phyloP scores from a whole-genome alignment of 768 basidiomycete species.

The Amanita exitialis region DNA sequence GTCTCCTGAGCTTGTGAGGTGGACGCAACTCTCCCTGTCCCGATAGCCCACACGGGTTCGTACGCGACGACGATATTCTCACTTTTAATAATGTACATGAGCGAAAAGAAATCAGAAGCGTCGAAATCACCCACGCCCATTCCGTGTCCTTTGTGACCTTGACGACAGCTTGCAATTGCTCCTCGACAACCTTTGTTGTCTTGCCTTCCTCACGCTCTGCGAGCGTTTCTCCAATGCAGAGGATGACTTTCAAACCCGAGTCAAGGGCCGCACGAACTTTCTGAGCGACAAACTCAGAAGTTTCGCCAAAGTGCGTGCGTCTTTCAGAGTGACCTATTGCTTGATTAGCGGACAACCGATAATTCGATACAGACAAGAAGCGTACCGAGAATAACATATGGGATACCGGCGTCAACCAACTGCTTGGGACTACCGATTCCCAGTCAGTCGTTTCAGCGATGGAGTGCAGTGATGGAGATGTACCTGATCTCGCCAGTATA shows the following conservation, averaged over 20 bases:
- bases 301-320: constrained; percentile 85
- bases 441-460: constrained; percentile 17
- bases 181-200: constrained; percentile 74
- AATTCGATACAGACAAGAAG: not conserved
- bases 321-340: constrained; percentile 87
- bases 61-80: constrained; percentile 85
- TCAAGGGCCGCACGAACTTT: constrained; percentile 83
- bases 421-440: constrained; percentile 48
- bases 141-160: constrained; percentile 47
- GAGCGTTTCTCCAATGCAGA: constrained; percentile 94
- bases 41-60: constrained; percentile 98
- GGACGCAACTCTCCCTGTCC: constrained; percentile 93
- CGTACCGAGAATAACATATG: constrained; percentile 86
- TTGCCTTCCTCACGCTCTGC: constrained; percentile 70
- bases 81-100: constrained; percentile 25
- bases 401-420: constrained; percentile 77
- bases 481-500: constrained; percentile 96
- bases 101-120: not conserved
- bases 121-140: constrained; percentile 58
- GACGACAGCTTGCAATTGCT: constrained; percentile 72
- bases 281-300: constrained; percentile 68
- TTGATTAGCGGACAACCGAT: constrained; percentile 5
- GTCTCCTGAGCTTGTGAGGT: constrained; percentile 89
- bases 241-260: constrained; percentile 73
- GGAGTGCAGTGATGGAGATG: not conserved